Base-by-base conservation (phyloP, 352 stramenopile species). In the Pythium insidiosum region DNA sequence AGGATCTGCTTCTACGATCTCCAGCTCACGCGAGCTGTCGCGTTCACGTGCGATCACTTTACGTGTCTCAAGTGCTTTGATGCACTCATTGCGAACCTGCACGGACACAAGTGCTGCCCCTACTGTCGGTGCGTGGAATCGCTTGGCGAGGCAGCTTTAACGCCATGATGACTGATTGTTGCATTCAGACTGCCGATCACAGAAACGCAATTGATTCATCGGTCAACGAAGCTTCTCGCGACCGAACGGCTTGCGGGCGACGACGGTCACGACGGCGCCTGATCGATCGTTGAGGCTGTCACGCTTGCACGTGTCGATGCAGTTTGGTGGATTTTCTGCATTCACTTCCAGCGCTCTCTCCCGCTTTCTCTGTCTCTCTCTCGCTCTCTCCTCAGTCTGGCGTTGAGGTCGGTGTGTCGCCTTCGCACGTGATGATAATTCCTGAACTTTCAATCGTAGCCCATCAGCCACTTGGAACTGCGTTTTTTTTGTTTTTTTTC, bases 1-100 rank as follows among this genome's bases (percentile, higher is more conserved):
- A 84, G 70, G 11, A 86, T 86, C 45, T 86, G 73, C 53, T 86
- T 81, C 47, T 72, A 73, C 26, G 56, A 84, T 38, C 44, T 86
- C 13, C 48, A 79, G n/a, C 61, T 71, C 13, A 67, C 70, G 18
- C 57, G 68, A 25, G 60, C 68, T 0, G 63, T 86, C 10, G 73
- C 61, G 13, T 86, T 86, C 54, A 50, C 63, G 18, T 84, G 73
- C 47, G 60, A 86, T 48, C 73, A 86, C 37, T 82, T 84, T 33
- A 71, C 66, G 9, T 86, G 73, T 29, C 60, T 43, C 4, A 68
- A 76, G 47, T 86, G 73, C 49, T 78, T 73, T 23, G 54, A 63
- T 13, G 71, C 70, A 16, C 53, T 86, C 31, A 61, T 68, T 7
- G 62, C 52, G 20, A 81, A 73, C 22, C 35, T 58, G 24, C 46